Conservation (phyloP, 2,329 filamentous ascomycete species). For the Aspergillus quadrilineatus region DNA sequence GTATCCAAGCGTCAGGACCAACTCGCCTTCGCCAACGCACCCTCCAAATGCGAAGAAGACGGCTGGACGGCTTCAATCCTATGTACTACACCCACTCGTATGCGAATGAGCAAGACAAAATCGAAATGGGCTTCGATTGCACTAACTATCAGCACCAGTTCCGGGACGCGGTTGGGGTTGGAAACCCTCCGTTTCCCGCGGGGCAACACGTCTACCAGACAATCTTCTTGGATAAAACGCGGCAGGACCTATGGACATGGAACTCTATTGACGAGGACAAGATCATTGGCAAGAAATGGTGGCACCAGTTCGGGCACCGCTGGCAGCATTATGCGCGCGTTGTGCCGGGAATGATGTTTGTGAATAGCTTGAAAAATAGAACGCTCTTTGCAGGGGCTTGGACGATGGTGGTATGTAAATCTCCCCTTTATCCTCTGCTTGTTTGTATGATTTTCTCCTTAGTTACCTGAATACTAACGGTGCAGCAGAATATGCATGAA, state of each 20-base stretch:
- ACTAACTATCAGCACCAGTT: conserved; percentile 75
- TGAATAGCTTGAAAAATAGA: conserved; percentile 60
- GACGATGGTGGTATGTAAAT: conserved; percentile 62
- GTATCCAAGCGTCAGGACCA: conserved; percentile 45
- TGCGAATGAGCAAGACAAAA: conserved; percentile 52
- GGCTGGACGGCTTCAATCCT: conserved; percentile 52
- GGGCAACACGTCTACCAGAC: conserved; percentile 68
- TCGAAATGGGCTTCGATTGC: conserved; percentile 68
- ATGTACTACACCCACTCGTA: conserved; percentile 64
- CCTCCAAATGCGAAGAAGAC: conserved; percentile 30
- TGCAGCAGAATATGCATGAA: conserved; percentile 56
- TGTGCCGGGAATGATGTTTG: conserved; percentile 70
- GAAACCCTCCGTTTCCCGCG: conserved; percentile 40
- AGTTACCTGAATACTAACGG: neutral
- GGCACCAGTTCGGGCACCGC: conserved; percentile 62
- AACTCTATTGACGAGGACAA: conserved; percentile 57
- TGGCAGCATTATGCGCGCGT: conserved; percentile 62
- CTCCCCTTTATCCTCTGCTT: neutral
- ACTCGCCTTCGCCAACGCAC: conserved; percentile 45
- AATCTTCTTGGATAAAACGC: conserved; percentile 59
- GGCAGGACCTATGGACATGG: conserved; percentile 58
- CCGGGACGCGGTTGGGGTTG: conserved; percentile 39
- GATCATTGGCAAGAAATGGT: conserved; percentile 61
- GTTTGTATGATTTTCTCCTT: neutral
- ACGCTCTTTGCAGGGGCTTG: conserved; percentile 66